These are phyloP conservation scores for Sugiyamaella pinicola DNA, from an alignment of 1,139 yeast species.

Conservation along the genomic window DNA sequence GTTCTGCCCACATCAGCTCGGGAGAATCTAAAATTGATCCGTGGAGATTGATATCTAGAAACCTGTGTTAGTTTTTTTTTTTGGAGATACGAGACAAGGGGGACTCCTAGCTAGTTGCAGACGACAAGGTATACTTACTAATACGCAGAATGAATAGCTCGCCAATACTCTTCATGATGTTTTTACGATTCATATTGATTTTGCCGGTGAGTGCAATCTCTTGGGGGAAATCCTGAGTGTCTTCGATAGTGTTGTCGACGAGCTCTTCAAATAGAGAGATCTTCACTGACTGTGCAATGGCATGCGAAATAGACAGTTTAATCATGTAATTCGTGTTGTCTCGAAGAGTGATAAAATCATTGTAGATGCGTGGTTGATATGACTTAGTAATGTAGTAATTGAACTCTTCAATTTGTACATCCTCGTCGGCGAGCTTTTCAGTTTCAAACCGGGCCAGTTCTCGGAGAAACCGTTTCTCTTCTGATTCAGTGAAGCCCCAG, in stretches of 20 bases:
- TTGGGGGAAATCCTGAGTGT: slow-evolving; percentile 94
- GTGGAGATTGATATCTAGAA: slow-evolving; percentile 82
- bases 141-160: slow-evolving; percentile 89
- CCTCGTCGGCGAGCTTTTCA: slow-evolving; percentile 87
- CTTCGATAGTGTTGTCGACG: slow-evolving; percentile 94
- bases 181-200: slow-evolving; percentile 90
- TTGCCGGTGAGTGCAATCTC: slow-evolving; percentile 94
- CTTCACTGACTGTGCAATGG: slow-evolving; percentile 89
- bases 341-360: slow-evolving; percentile 88
- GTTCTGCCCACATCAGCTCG: slow-evolving; percentile 98
- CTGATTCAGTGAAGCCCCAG: slow-evolving; percentile 90
- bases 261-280: slow-evolving; percentile 92
- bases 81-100: too few relatives aligned
- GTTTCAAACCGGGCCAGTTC: slow-evolving; percentile 87
- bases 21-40: slow-evolving; percentile 96
- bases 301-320: slow-evolving; percentile 85
- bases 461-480: slow-evolving; percentile 77
- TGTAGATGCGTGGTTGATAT: slow-evolving; percentile 92
- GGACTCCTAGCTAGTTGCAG: too few relatives aligned
- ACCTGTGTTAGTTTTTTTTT: too few relatives aligned
- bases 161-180: slow-evolving; percentile 95
- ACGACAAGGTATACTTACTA: too few relatives aligned
- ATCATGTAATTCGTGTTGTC: slow-evolving; percentile 92
- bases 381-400: slow-evolving; percentile 90
- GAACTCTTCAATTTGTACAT: slow-evolving; percentile 90